Evolutionary conservation across 2,329 filamentous ascomycete genomes (phyloP).

Genomic region (Colletotrichum eremochloae): DNA sequence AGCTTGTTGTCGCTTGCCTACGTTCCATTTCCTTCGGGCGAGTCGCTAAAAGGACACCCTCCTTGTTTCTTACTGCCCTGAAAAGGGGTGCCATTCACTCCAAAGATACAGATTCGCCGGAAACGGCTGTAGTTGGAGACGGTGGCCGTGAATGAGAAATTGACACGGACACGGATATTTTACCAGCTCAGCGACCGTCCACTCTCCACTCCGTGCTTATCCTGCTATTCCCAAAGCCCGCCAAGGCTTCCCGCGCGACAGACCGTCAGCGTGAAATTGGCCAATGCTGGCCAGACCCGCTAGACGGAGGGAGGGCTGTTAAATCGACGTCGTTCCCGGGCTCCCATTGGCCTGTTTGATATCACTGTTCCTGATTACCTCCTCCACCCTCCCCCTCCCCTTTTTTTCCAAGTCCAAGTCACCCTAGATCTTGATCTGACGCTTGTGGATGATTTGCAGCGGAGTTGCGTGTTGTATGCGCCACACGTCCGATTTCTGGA

Average conservation of each 20-base stretch:
- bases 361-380: not conserved
- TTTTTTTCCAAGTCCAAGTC: not conserved
- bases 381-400: not conserved
- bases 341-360: not conserved
- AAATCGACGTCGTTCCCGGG: not conserved
- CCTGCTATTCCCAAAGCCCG: not conserved
- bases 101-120: not conserved
- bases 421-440: not conserved
- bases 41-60: not conserved
- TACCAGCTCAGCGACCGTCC: not conserved
- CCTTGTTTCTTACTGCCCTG: not conserved
- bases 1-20: not conserved
- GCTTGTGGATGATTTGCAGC: not conserved
- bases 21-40: not conserved
- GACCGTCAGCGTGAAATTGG: not conserved
- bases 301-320: not conserved
- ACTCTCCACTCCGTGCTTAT: not conserved
- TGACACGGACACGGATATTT: not conserved
- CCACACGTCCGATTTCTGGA: not conserved
- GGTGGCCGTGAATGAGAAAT: not conserved
- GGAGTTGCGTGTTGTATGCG: not conserved
- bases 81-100: not conserved
- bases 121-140: not conserved
- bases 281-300: not conserved
- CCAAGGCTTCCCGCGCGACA: constrained; percentile 3